Percentiles rank a stretch among this genome's conserved stretches.
Conservation (phyloP, 2,329 filamentous ascomycete species). For the Paraconiothyrium sp. region DNA sequence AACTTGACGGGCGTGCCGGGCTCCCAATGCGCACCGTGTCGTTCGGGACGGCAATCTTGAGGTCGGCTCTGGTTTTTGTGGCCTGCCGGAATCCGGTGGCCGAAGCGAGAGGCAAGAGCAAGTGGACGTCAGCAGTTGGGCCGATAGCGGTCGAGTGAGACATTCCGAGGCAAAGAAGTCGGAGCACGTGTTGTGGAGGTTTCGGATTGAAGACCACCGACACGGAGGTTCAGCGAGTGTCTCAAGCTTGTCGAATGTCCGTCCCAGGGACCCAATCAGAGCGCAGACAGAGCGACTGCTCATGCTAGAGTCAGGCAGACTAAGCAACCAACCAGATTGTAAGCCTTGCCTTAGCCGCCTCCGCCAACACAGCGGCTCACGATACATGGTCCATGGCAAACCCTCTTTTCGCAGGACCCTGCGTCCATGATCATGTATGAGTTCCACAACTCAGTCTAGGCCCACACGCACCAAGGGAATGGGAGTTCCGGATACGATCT, state of each 20-base stretch:
- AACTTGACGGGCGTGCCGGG: conserved; percentile 8
- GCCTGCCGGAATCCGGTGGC: conserved; percentile 7
- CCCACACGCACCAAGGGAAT: background rate
- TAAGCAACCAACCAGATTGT: conserved; percentile 1
- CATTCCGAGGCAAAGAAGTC: background rate
- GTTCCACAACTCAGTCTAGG: conserved; percentile 2
- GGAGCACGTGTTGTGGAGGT: conserved; percentile 10
- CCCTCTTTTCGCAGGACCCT: conserved; percentile 7
- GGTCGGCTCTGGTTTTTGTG: conserved; percentile 7
- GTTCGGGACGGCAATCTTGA: conserved; percentile 8
- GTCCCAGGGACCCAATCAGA: background rate
- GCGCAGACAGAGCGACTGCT: background rate
- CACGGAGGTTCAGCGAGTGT: conserved; percentile 5
- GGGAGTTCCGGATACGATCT: background rate
- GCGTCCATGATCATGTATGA: background rate
- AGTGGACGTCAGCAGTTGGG: background rate
- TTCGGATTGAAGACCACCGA: conserved; percentile 8
- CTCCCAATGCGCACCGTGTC: background rate
- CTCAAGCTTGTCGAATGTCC: conserved; percentile 2
- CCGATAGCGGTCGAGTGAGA: conserved; percentile 13
- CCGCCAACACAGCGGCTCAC: conserved; percentile 2
- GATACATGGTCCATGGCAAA: background rate
- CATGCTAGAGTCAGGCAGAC: background rate
- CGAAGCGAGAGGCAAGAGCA: conserved; percentile 1
- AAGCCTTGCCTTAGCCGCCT: conserved; percentile 10